Base-by-base conservation (phyloP, 139 green algal genomes). In the Pleodorina starrii region DNA sequence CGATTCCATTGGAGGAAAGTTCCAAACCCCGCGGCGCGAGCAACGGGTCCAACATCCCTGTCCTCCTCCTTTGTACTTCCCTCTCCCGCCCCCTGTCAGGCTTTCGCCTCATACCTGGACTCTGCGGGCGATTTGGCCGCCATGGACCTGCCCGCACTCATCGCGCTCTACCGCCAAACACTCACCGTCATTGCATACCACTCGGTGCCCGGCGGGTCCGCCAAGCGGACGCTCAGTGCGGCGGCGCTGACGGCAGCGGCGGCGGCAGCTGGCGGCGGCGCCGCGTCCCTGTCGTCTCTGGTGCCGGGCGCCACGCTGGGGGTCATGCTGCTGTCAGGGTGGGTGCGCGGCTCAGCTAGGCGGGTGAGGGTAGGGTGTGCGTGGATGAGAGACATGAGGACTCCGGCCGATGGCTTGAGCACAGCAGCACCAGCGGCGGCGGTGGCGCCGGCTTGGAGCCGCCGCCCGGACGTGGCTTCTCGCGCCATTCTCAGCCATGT, bases 151-250 rank as follows among this genome's bases (percentile, higher is more conserved):
- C 42, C 72, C 38, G 17, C 40, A 19, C 72, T 59, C 4, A 35
- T 80, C 19, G 5, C 72, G 14, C 16, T 80, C 9, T 80, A 80
- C 42, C 72, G 72, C 72, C 72, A 40, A 21, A 80, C 74, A 7
- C 46, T 82, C 74, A 82, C 74, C 43, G 5, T n/a, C 4, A 27
- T 60, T 6, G 74, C 74, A 29, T 82, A 66, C 32, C 74, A 66
- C 29, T 44, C 44, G 27, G 44, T 63, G 11, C 74, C 74, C 10
- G 74, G 44, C 44, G 74, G 74, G 2, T 23, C 29, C 25, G 46
- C 32, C 74, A 82, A 42, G 46, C 74, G 43, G 9, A 66, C 32
- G 14, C 32, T 46, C 11, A 43, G 3, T n/a, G 43, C 74, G 2
- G 74, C 74, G 17, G 46, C 27, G 3, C 74, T 82, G 44, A 23